phyloP scores from a whole-genome alignment of 768 basidiomycete genomes.

The Tricholoma matsutake region DNA sequence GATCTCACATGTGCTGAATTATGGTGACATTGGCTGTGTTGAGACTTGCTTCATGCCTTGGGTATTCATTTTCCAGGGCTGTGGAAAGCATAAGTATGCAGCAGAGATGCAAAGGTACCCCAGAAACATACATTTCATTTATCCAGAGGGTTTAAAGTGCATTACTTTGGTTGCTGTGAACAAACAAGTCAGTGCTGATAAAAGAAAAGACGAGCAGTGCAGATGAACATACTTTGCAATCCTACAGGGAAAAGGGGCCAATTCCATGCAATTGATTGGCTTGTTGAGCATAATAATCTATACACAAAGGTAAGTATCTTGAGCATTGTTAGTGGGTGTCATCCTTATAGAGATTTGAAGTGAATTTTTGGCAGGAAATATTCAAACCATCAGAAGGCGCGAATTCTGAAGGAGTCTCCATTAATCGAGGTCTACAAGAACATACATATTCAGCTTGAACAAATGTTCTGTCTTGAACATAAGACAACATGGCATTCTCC shows the following conservation, averaged over 20 bases:
- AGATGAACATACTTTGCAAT: constrained; percentile 33
- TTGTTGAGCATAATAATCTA: constrained; percentile 40
- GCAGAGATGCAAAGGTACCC: constrained; percentile 11
- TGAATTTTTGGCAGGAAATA: constrained; percentile 31
- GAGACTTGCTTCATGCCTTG: constrained; percentile 11
- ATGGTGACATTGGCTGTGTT: constrained; percentile 13
- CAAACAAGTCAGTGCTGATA: not conserved
- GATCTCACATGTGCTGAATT: constrained; percentile 23
- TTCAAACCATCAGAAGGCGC: constrained; percentile 29
- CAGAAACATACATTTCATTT: constrained; percentile 12
- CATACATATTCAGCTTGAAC: constrained; percentile 19
- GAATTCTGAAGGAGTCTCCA: no score
- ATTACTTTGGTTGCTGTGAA: not conserved
- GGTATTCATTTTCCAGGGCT: constrained; percentile 14
- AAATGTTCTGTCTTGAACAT: constrained; percentile 23
- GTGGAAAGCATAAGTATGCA: constrained; percentile 17
- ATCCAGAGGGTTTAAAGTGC: constrained; percentile 9
- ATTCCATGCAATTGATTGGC: constrained; percentile 37
- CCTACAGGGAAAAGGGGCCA: constrained; percentile 28
- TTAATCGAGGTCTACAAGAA: constrained; percentile 33
- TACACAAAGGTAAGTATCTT: constrained; percentile 35
- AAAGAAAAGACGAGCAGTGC: constrained; percentile 18
- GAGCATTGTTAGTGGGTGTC: not conserved
- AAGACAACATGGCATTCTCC: constrained; percentile 24
- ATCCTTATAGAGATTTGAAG: constrained; percentile 13